Evolutionary conservation across 495 filamentous ascomycete genomes (phyloP).

Genomic region (Rhypophila decipiens): DNA sequence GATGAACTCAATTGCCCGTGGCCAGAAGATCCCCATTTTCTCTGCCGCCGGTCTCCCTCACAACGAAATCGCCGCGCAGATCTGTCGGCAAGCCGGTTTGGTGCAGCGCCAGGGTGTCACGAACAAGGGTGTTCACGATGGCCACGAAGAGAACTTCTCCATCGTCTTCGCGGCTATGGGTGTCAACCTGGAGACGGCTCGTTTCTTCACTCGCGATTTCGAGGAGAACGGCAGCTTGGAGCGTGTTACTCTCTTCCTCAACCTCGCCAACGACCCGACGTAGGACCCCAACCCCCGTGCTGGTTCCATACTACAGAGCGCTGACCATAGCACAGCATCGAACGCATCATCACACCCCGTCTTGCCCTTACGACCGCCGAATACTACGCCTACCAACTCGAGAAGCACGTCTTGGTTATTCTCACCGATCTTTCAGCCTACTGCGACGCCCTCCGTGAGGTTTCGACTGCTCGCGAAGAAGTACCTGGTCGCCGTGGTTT

Average conservation of each 20-base stretch:
- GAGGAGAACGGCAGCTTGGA: constrained; percentile 99
- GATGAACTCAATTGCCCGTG: constrained; percentile 99
- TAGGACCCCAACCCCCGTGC: constrained; percentile 38
- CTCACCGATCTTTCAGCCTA: constrained; percentile 97
- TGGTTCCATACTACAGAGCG: constrained; percentile 2
- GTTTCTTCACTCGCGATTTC: constrained; percentile 98
- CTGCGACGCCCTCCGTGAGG: constrained; percentile 97
- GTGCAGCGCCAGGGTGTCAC: constrained; percentile 69
- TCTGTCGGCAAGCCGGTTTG: constrained; percentile 91
- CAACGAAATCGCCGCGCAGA: constrained; percentile 98
- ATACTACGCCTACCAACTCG: constrained; percentile 99
- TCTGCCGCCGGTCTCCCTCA: constrained; percentile 96
- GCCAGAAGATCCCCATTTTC: constrained; percentile 99
- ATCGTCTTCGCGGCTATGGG: constrained; percentile 99
- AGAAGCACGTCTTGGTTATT: constrained; percentile 99
- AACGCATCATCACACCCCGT: constrained; percentile 99
- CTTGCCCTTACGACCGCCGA: constrained; percentile 97
- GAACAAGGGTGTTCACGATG: constrained; percentile 93
- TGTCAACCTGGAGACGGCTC: constrained; percentile 98
- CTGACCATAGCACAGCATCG: constrained; percentile 59
- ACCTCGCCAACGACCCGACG: constrained; percentile 98
- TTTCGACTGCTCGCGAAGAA: constrained; percentile 97
- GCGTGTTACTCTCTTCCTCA: constrained; percentile 93
- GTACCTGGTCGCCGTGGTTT: constrained; percentile 99
- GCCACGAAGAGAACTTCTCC: constrained; percentile 97